Evolutionary conservation across 352 stramenopile genomes (phyloP).

Genomic region (Thalassiosira gravida): DNA sequence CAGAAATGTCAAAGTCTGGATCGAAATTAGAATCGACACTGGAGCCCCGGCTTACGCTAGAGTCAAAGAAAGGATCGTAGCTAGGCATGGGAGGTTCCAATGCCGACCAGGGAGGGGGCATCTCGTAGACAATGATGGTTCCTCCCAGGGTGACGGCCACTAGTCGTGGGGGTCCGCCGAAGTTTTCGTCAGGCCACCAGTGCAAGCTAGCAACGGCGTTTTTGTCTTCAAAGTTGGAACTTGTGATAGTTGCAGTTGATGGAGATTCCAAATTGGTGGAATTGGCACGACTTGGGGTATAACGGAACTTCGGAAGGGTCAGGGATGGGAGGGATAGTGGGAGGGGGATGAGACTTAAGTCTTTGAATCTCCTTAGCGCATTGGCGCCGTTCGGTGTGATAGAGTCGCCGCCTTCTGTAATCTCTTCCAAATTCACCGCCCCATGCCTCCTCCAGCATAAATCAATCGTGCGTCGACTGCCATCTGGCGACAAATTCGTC

Average conservation of each 20-base stretch:
- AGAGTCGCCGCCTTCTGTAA: slow-evolving; percentile 3
- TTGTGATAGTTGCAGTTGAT: not conserved
- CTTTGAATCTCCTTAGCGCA: slow-evolving; percentile 45
- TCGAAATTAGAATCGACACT: slow-evolving; percentile 58
- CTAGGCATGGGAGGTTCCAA: slow-evolving; percentile 78
- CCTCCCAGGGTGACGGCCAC: slow-evolving; percentile 60
- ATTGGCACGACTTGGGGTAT: slow-evolving; percentile 10
- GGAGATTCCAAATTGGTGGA: not conserved
- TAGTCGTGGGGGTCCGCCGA: slow-evolving; percentile 69
- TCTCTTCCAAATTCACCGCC: slow-evolving; percentile 53
- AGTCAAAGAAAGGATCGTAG: slow-evolving; percentile 72
- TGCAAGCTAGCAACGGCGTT: slow-evolving; percentile 48
- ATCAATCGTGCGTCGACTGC: slow-evolving; percentile 42
- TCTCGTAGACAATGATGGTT: slow-evolving; percentile 78
- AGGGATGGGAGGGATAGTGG: slow-evolving; percentile 71
- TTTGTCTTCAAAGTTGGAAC: too few relatives aligned
- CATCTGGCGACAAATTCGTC: slow-evolving; percentile 35
- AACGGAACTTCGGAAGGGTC: slow-evolving; percentile 40
- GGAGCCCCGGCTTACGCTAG: slow-evolving; percentile 37
- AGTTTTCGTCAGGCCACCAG: slow-evolving; percentile 80
- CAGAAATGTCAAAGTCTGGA: slow-evolving; percentile 34
- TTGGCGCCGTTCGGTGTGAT: not conserved
- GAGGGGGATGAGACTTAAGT: slow-evolving; percentile 70
- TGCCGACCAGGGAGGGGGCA: slow-evolving; percentile 74
- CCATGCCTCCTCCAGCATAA: slow-evolving; percentile 57